Conservation (phyloP, 2,329 filamentous ascomycete genomes). For the Neonectria sp. region DNA sequence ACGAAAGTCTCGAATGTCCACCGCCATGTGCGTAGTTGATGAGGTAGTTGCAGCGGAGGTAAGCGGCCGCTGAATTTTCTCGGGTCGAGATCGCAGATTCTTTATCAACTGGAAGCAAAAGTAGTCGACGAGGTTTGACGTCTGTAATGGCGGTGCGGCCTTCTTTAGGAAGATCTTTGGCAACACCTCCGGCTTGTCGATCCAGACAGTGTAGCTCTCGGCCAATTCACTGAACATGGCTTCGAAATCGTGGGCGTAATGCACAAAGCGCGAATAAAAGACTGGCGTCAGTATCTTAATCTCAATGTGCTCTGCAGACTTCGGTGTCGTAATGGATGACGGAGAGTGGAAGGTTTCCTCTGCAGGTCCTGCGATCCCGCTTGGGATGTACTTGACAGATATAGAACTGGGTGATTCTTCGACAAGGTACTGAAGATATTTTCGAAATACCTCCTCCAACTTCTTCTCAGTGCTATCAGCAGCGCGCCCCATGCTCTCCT, state of each 20-base stretch:
- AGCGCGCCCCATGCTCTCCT: conserved; percentile 67
- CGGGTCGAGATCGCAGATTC: conserved; percentile 59
- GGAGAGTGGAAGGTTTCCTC: conserved; percentile 58
- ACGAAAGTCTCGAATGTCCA: conserved; percentile 64
- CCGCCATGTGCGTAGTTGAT: conserved; percentile 22
- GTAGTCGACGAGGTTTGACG: conserved; percentile 56
- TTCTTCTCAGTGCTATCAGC: conserved; percentile 65
- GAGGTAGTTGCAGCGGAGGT: conserved; percentile 53
- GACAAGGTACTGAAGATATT: conserved; percentile 66
- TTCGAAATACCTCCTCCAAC: conserved; percentile 64
- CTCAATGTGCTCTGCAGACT: conserved; percentile 59
- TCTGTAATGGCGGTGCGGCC: conserved; percentile 53
- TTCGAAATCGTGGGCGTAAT: conserved; percentile 74
- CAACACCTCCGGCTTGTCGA: conserved; percentile 69
- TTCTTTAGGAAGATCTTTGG: conserved; percentile 61
- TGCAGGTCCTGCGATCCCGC: conserved; percentile 59
- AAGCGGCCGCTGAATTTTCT: conserved; percentile 57
- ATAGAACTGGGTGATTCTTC: conserved; percentile 61
- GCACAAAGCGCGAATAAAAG: conserved; percentile 77
- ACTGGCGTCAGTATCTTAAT: conserved; percentile 74
- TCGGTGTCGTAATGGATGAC: conserved; percentile 35
- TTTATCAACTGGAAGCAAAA: conserved; percentile 61
- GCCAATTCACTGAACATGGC: conserved; percentile 73
- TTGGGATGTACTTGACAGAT: conserved; percentile 67
- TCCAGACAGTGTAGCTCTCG: conserved; percentile 71